Evolutionary conservation across 768 basidiomycete species (phyloP), one percentile per base, ranked within the genome.

Genomic region (Termitomyces sp.): DNA sequence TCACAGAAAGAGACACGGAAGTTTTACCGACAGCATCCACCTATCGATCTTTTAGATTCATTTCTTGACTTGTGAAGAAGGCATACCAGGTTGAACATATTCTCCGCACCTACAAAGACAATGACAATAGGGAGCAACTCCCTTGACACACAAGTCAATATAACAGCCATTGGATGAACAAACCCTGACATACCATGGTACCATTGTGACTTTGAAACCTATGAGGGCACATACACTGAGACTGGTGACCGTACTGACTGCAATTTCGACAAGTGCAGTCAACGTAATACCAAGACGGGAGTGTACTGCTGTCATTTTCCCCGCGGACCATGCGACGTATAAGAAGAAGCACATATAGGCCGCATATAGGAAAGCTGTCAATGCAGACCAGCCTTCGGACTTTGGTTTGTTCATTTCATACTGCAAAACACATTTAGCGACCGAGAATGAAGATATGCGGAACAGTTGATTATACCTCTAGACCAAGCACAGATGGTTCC

Each of bases 21-120:
- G 94, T 96, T 68, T 79, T 86, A 4, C 86, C 83, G 28, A 96
- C 90, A 0, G 91, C 91, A 63, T 92, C 90, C 13, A 92, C 89
- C 92, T 86, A 69, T 67, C 59, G 52, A 62, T 66, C 52, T 34
- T 8, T 48, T 5, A 49, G 13, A 9, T n/a, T 47, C 26, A 16
- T 13, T 39, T 13, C 13, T 22, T 41, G 15, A 26, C 29, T 36
- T 47, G 47, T 42, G 20, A 41, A 26, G 20, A 54, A 16, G 31
- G 71, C 86, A 61, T 70, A 94, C 94, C 69, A 99, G 77, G 65
- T 87, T 90, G 69, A 94, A 92, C 95, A 98, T 98, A 65, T 98
- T 98, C 74, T 98, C 96, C 2, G 93, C 90, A 3, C 96, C 96
- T 15, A 96, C 90, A 62, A 98, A 95, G 7, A 94, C 84, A 51